phyloP scores from a whole-genome alignment of 1,139 yeast genomes.

The Pichia sp. region DNA sequence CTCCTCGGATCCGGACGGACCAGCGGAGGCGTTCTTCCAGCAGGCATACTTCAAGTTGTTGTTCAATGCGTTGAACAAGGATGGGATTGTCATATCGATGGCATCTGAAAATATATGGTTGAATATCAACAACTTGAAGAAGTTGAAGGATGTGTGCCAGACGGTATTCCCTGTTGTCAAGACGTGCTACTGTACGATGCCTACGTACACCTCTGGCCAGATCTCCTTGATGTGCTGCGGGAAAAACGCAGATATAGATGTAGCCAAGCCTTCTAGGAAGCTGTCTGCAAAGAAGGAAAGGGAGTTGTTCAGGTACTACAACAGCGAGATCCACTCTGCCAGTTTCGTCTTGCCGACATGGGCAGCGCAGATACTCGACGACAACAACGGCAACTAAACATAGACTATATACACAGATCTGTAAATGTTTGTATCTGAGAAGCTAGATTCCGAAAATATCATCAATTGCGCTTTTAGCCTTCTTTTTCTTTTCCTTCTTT shows the following conservation, averaged over 20 bases:
- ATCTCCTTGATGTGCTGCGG: slow-evolving; percentile 83
- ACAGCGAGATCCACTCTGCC: slow-evolving; percentile 63
- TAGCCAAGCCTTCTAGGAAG: slow-evolving; percentile 52
- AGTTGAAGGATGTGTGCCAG: slow-evolving; percentile 56
- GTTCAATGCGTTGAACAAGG: slow-evolving; percentile 55
- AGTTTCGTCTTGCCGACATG: slow-evolving; percentile 85
- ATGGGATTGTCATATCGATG: slow-evolving; percentile 68
- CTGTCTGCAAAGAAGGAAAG: slow-evolving; percentile 47
- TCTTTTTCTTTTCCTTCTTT: slow-evolving; percentile 42
- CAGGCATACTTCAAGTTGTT: slow-evolving; percentile 73
- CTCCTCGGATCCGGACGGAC: slow-evolving; percentile 97
- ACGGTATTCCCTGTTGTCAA: slow-evolving; percentile 72
- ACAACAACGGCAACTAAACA: background rate
- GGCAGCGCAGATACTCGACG: slow-evolving; percentile 44
- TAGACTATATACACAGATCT: background rate
- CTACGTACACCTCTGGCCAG: slow-evolving; percentile 96
- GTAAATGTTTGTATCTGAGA: background rate
- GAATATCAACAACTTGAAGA: slow-evolving; percentile 61
- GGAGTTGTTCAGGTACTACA: slow-evolving; percentile 66
- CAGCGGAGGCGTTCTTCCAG: slow-evolving; percentile 92
- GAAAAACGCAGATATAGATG: slow-evolving; percentile 49
- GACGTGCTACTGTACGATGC: slow-evolving; percentile 85
- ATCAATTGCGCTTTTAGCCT: slow-evolving; percentile 50
- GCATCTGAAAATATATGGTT: slow-evolving; percentile 96
- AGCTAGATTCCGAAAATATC: slow-evolving; percentile 46